Evolutionary conservation across 2,329 filamentous ascomycete species (phyloP).

Genomic region (Penicillium oxalicum): DNA sequence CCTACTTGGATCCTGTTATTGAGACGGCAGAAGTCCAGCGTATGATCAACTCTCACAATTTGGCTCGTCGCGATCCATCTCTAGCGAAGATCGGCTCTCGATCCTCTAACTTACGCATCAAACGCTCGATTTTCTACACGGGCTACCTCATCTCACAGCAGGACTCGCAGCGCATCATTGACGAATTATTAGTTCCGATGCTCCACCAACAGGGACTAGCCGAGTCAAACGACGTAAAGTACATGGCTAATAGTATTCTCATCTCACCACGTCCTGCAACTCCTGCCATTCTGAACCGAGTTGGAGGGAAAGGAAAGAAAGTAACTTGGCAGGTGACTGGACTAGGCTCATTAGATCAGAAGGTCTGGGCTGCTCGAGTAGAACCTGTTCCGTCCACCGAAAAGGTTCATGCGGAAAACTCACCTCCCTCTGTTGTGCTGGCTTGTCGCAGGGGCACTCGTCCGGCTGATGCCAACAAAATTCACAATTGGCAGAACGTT

Average conservation of each 20-base stretch:
- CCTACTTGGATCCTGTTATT: conserved; percentile 66
- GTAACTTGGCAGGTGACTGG: conserved; percentile 79
- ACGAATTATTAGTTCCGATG: conserved; percentile 52
- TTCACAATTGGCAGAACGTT: conserved; percentile 76
- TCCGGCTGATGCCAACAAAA: conserved; percentile 73
- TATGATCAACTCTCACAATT: conserved; percentile 83
- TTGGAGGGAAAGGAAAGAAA: conserved; percentile 79
- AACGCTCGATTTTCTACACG: conserved; percentile 84
- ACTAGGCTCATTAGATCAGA: conserved; percentile 67
- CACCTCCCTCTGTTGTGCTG: conserved; percentile 72
- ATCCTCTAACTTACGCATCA: conserved; percentile 59
- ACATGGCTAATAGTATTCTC: conserved; percentile 82
- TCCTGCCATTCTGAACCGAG: conserved; percentile 66
- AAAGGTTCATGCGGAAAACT: conserved; percentile 71
- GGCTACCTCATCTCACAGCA: conserved; percentile 74
- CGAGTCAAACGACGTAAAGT: conserved; percentile 64
- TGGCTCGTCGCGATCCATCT: conserved; percentile 25
- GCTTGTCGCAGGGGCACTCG: conserved; percentile 69
- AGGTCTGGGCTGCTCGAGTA: conserved; percentile 80
- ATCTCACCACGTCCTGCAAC: conserved; percentile 76
- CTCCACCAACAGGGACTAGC: conserved; percentile 55
- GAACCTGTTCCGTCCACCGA: conserved; percentile 63
- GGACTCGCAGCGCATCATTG: conserved; percentile 66
- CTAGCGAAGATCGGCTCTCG: conserved; percentile 38
- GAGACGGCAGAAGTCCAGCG: conserved; percentile 82